phyloP scores from a whole-genome alignment of 2,329 filamentous ascomycete species.

The Clonostachys rosea region DNA sequence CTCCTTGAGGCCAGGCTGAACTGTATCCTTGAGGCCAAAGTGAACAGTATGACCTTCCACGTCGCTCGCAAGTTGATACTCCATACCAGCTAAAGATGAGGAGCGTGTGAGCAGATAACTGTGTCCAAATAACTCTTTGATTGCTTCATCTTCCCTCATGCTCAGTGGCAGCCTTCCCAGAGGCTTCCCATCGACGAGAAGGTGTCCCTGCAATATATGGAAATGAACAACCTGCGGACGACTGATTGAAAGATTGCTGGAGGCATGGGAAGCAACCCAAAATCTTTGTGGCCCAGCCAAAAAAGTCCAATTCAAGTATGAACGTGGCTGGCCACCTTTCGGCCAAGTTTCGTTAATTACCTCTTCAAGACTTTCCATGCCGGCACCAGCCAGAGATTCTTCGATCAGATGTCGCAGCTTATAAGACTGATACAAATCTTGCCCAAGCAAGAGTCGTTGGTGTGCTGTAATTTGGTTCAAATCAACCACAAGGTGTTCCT shows the following conservation, averaged over 20 bases:
- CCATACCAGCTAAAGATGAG: slow-evolving; percentile 48
- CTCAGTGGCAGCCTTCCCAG: slow-evolving; percentile 43
- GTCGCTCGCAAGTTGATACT: slow-evolving; percentile 28
- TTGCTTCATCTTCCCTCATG: slow-evolving; percentile 32
- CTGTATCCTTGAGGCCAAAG: slow-evolving; percentile 29
- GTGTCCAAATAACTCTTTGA: slow-evolving; percentile 48
- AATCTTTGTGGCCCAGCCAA: slow-evolving; percentile 1
- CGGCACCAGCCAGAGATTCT: background rate
- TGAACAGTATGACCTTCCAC: slow-evolving; percentile 34
- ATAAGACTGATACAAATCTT: slow-evolving; percentile 7
- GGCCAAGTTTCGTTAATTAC: slow-evolving; percentile 10
- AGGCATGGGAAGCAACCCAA: slow-evolving; percentile 1
- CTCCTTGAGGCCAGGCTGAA: slow-evolving; percentile 16
- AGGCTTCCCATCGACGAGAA: slow-evolving; percentile 28
- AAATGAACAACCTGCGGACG: slow-evolving; percentile 19
- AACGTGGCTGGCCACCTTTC: background rate
- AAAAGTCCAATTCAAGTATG: background rate
- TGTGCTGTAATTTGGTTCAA: slow-evolving; percentile 4
- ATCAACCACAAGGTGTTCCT: slow-evolving; percentile 14
- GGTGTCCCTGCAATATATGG: slow-evolving; percentile 20
- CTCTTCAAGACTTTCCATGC: background rate
- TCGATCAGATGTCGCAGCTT: background rate
- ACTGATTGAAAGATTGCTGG: background rate
- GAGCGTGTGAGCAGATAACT: slow-evolving; percentile 46
- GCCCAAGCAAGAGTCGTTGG: slow-evolving; percentile 7